Conservation (phyloP, 306 rosid species). For the Glycine tomentella region DNA sequence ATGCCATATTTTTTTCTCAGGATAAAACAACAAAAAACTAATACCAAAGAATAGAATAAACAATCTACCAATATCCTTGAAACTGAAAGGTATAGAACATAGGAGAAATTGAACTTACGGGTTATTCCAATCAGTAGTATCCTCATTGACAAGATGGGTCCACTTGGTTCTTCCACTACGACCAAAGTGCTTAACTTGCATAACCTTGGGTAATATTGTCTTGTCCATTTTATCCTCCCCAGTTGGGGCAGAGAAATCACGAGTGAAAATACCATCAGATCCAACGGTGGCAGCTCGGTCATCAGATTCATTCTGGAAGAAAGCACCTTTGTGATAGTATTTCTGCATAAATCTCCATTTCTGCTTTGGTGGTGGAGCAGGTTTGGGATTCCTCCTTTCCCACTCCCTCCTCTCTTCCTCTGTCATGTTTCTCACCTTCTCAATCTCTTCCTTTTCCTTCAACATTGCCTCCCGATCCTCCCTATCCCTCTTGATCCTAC, state of each 20-base stretch:
- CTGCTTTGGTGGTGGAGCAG: slow-evolving; percentile 64
- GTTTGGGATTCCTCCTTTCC: slow-evolving; percentile 95
- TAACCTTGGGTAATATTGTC: slow-evolving; percentile 91
- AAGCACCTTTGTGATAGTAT: slow-evolving; percentile 95
- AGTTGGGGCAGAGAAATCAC: slow-evolving; percentile 96
- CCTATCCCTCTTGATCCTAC: slow-evolving; percentile 94
- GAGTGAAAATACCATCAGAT: slow-evolving; percentile 62
- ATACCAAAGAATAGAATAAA: slow-evolving; percentile 13
- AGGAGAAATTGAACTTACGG: slow-evolving; percentile 69
- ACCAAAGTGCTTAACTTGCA: slow-evolving; percentile 99
- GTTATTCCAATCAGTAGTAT: slow-evolving; percentile 96
- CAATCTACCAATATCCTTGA: slow-evolving; percentile 2
- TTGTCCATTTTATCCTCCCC: slow-evolving; percentile 99
- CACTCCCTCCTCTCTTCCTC: slow-evolving; percentile 99
- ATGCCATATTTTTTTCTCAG: neutral
- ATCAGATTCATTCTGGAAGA: slow-evolving; percentile 78
- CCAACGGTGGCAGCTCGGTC: slow-evolving; percentile 66
- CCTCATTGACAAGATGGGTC: slow-evolving; percentile 98
- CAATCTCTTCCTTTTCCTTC: slow-evolving; percentile 92
- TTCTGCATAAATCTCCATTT: slow-evolving; percentile 99
- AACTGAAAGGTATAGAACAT: slow-evolving; percentile 6
- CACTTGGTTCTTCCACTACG: slow-evolving; percentile 98
- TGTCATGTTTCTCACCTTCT: slow-evolving; percentile 91
- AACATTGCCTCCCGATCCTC: slow-evolving; percentile 83
- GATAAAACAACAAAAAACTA: slow-evolving; percentile 26